These are phyloP conservation scores for Chalaropsis thielavioides DNA, from an alignment of 2,329 filamentous ascomycete species.

Conservation along the genomic window DNA sequence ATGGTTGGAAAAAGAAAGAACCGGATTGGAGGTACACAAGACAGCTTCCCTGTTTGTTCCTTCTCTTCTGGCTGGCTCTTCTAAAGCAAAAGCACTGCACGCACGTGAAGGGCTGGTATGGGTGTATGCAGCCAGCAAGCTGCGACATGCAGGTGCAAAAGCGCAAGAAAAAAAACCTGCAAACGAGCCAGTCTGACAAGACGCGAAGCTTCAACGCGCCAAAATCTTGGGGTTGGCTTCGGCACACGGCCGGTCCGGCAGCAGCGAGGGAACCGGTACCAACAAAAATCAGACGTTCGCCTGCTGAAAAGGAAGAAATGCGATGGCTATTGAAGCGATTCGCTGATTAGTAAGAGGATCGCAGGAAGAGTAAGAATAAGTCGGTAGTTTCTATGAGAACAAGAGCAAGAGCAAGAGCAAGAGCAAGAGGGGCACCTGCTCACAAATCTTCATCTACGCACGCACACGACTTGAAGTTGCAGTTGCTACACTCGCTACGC, in stretches of 20 bases:
- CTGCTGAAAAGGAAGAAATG: neutral
- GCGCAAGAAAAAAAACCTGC: neutral
- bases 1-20: slow-evolving; percentile 3
- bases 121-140: neutral
- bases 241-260: neutral
- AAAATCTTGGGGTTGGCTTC: neutral
- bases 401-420: too few species aligned
- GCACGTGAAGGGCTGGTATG: neutral
- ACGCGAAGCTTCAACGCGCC: neutral
- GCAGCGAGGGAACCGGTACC: neutral
- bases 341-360: too few species aligned
- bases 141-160: neutral
- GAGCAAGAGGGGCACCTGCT: neutral
- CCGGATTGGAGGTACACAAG: neutral
- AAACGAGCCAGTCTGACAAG: neutral
- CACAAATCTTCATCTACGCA: neutral
- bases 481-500: neutral
- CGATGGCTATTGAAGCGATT: neutral
- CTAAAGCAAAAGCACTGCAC: neutral
- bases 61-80: neutral
- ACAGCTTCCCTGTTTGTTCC: neutral
- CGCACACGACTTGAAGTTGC: neutral
- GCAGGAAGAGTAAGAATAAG: too few species aligned
- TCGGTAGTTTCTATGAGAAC: neutral
- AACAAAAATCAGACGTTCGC: neutral